Evolutionary conservation across 2,329 filamentous ascomycete species (phyloP).

Genomic region (Dothiorella sarmentorum): DNA sequence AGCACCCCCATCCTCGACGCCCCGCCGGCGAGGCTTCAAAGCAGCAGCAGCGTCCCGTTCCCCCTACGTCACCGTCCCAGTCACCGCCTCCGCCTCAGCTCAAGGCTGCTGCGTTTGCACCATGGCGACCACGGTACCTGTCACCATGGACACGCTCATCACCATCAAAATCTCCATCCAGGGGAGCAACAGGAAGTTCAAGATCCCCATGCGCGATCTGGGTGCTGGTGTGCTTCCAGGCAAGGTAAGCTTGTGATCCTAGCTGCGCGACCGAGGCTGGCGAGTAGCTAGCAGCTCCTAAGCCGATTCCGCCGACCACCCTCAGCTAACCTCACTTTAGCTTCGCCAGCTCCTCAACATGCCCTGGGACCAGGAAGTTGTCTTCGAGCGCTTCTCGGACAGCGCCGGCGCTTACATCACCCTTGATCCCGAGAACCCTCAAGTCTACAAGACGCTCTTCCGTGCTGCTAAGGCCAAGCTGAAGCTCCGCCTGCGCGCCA

Average conservation of each 20-base stretch:
- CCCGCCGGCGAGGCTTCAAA: conserved; percentile 4
- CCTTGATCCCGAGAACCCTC: conserved; percentile 71
- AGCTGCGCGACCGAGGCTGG: not conserved
- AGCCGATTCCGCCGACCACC: not conserved
- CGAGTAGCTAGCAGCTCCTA: not conserved
- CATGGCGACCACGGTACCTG: conserved; percentile 45
- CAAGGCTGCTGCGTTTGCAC: conserved; percentile 18
- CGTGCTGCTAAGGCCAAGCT: conserved; percentile 96
- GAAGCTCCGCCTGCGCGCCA: conserved; percentile 86
- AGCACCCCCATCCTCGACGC: not conserved
- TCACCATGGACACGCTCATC: conserved; percentile 68
- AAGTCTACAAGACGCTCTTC: conserved; percentile 95
- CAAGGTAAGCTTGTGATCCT: conserved; percentile 58
- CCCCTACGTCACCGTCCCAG: conserved; percentile 15
- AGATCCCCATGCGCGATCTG: conserved; percentile 84
- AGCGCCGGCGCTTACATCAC: conserved; percentile 77
- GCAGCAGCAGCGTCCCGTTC: conserved; percentile 1
- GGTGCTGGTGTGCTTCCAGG: conserved; percentile 68
- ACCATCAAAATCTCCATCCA: conserved; percentile 81
- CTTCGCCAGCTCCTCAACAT: conserved; percentile 68
- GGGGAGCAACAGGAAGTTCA: conserved; percentile 75
- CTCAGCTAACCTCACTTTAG: conserved; percentile 43
- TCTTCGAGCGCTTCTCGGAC: conserved; percentile 93
- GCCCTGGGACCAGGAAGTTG: conserved; percentile 57
- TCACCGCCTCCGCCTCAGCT: conserved; percentile 15